phyloP scores from a whole-genome alignment of 345 rosid species.

The Eutrema heterophyllum region DNA sequence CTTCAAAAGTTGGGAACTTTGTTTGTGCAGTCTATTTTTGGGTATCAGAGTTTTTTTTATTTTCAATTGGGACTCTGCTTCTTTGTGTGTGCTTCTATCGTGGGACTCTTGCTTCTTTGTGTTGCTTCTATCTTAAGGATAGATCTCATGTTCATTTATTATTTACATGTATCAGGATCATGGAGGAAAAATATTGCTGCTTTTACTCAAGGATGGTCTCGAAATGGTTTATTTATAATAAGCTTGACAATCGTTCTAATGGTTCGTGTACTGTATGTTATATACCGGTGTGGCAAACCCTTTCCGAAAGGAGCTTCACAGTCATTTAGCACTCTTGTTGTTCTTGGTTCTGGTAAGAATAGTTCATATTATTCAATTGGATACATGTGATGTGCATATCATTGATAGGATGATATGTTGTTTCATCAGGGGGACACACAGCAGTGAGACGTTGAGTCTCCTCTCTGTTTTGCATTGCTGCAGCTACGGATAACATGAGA shows the following conservation, averaged over 20 bases:
- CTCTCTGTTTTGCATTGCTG: constrained; percentile 70
- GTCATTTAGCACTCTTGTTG: constrained; percentile 46
- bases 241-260: constrained; percentile 8
- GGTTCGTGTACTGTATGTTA: constrained; percentile 30
- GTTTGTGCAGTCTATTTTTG: not conserved
- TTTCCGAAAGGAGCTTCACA: constrained; percentile 29
- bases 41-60: no score
- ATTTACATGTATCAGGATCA: not conserved
- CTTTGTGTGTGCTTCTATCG: not conserved
- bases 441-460: constrained; percentile 85
- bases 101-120: not conserved
- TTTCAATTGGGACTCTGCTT: no score
- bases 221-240: constrained; percentile 4
- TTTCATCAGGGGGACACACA: constrained; percentile 72
- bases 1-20: not conserved
- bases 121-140: not conserved
- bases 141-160: not conserved
- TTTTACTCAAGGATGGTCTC: constrained; percentile 25
- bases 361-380: not conserved
- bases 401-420: not conserved
- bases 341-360: constrained; percentile 59
- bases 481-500: constrained; percentile 92
- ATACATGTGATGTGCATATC: not conserved
- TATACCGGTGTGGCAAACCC: constrained; percentile 45
- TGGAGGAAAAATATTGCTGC: constrained; percentile 23